Base-by-base conservation (phyloP, 73 alveolate genomes). In the Uronychia setigera region DNA sequence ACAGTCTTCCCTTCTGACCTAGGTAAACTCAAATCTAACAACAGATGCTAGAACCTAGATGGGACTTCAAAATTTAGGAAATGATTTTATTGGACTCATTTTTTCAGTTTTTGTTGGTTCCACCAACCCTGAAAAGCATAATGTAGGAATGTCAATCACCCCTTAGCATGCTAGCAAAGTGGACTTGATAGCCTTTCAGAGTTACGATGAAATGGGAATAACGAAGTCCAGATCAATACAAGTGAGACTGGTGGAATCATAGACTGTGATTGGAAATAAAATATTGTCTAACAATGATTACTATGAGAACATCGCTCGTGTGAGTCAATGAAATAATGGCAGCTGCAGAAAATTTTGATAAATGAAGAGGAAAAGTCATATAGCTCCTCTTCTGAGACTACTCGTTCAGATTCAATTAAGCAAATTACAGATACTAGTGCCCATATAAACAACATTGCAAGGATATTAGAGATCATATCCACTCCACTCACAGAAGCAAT, bases 1-100 rank as follows among this genome's bases (percentile, higher is more conserved):
- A 92, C 97, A 58, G 92, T 92, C 60, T 91, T 91, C 74, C 97
- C 97, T n/a, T 89, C 95, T 28, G 67, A 46, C 19, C 19, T 46
- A 19, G 67, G 67, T 46, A 46, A 46, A 19, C n/a, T 46, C 67
- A 11, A 5, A 19, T 46, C 5, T 5, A 46, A 89, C n/a, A 60
- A 94, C 90, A 0, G 97, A 92, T 76, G 77, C 89, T 27, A 59
- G 80, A 35, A 92, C 97, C 32, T 84, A 92, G 84, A 58, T 46
- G 35, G 67, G 84, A 35, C 80, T 78, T 19, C 92, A 92, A 78
- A 31, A 60, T 27, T 80, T 87, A 32, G 95, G 97, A 19, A 77
- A 34, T 13, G 84, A 86, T 31, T 90, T 90, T 80, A 76, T 90
- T 1, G 95, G 95, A 26, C 60, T 90, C 33, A 90, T 90, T 26